Evolutionary conservation across 176 grass and related monocot species (phyloP).

Genomic region (Alloteropsis semialata): DNA sequence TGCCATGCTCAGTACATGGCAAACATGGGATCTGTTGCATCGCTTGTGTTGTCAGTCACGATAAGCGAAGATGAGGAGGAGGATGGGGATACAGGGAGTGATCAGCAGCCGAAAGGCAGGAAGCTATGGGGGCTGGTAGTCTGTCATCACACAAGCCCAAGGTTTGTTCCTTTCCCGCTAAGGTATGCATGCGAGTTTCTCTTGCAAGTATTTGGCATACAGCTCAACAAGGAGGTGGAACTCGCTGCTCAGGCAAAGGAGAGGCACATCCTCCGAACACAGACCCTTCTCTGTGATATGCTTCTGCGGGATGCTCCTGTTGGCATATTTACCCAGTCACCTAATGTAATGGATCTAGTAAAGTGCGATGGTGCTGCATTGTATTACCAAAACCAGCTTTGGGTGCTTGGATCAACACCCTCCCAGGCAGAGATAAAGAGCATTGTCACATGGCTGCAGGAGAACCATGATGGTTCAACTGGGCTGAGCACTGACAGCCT

Average conservation of each 20-base stretch:
- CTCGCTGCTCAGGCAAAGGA: constrained; percentile 80
- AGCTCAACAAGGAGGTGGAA: constrained; percentile 92
- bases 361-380: constrained; percentile 83
- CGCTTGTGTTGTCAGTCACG: constrained; percentile 88
- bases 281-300: constrained; percentile 95
- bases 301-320: constrained; percentile 83
- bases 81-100: constrained; percentile 29
- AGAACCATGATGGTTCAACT: constrained; percentile 83
- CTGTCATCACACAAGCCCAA: constrained; percentile 82
- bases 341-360: constrained; percentile 93
- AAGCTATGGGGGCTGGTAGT: constrained; percentile 91
- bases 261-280: constrained; percentile 79
- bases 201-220: constrained; percentile 88
- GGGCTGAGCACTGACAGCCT: constrained; percentile 91
- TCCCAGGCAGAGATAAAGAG: constrained; percentile 73
- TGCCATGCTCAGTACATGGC: constrained; percentile 98
- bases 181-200: constrained; percentile 97
- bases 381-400: constrained; percentile 78
- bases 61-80: constrained; percentile 81
- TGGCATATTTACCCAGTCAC: constrained; percentile 85
- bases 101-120: constrained; percentile 56
- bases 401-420: constrained; percentile 58
- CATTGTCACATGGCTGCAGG: constrained; percentile 63
- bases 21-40: constrained; percentile 90
- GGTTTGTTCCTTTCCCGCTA: constrained; percentile 87